Conservation (phyloP, 2,329 filamentous ascomycete genomes). For the Colletotrichum sp. region DNA sequence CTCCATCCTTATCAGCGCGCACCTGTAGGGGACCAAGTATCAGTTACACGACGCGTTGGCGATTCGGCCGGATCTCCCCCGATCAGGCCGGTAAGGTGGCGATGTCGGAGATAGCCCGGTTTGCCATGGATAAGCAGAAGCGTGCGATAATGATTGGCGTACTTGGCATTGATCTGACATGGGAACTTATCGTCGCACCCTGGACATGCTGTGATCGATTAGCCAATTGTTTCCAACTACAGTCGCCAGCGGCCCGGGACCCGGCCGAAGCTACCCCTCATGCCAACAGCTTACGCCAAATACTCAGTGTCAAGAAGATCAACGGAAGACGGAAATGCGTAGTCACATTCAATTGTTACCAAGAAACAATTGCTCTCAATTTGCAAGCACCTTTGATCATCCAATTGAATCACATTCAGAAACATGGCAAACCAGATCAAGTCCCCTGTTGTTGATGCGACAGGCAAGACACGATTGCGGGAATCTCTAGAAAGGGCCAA, state of each 20-base stretch:
- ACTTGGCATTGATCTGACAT: background rate
- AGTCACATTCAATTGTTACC: background rate
- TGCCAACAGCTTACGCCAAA: background rate
- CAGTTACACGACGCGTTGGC: background rate
- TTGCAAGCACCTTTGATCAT: background rate
- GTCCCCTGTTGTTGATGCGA: slow-evolving; percentile 26
- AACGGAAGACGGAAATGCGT: background rate
- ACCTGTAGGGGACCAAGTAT: background rate
- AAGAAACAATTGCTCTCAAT: background rate
- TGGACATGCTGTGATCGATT: background rate
- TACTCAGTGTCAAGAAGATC: background rate
- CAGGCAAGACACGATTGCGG: slow-evolving; percentile 33
- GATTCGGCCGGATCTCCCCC: background rate
- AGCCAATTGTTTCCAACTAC: background rate
- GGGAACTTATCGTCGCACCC: background rate
- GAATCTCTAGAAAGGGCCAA: slow-evolving; percentile 32
- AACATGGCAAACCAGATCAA: slow-evolving; percentile 21
- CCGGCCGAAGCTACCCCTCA: background rate
- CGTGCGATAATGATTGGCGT: background rate
- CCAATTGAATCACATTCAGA: too few relatives aligned
- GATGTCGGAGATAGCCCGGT: background rate
- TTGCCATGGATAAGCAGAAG: background rate
- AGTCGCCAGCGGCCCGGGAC: background rate
- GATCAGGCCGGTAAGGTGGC: background rate
- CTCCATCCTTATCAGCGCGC: background rate